Percentiles rank a stretch among this genome's conserved stretches.
These are phyloP conservation scores for Yarrowia sp. DNA, from an alignment of 805 yeast species.

Conservation along the genomic window DNA sequence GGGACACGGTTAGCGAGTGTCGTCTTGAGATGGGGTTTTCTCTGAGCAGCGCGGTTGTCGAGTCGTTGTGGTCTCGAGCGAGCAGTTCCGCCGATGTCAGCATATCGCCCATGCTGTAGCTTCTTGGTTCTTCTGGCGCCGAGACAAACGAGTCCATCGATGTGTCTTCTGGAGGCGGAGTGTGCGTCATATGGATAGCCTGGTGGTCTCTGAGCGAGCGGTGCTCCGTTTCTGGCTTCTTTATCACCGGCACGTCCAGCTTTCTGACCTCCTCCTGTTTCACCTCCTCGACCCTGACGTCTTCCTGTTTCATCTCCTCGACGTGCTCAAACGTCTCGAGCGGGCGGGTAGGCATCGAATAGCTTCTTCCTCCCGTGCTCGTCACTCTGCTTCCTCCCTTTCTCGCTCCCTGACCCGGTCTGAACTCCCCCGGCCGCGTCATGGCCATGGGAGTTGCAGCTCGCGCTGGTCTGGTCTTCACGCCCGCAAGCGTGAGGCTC, in stretches of 20 bases:
- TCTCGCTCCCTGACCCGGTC: not conserved
- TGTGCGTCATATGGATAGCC: not conserved
- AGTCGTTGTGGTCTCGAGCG: not conserved
- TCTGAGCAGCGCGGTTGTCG: not conserved
- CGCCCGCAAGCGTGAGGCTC: not conserved
- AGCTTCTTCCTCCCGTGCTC: not conserved
- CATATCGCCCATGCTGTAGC: not conserved
- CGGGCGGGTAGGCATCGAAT: not conserved
- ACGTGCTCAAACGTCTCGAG: too few species aligned
- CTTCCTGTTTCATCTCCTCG: not conserved
- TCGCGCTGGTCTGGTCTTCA: not conserved
- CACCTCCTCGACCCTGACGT: not conserved
- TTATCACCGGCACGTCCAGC: not conserved
- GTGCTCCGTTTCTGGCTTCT: too few species aligned
- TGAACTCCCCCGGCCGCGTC: not conserved
- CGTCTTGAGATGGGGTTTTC: not conserved
- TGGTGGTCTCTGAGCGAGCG: too few species aligned
- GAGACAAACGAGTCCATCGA: not conserved
- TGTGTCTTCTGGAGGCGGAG: not conserved
- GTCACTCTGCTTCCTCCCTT: not conserved
- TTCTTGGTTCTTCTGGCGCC: not conserved
- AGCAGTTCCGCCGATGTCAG: not conserved
- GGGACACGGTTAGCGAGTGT: not conserved
- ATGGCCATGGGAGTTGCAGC: constrained; percentile 9
- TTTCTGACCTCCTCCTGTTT: not conserved